Evolutionary conservation across 176 grass and related monocot species (phyloP).

Genomic region (Calamus simplicifolius): DNA sequence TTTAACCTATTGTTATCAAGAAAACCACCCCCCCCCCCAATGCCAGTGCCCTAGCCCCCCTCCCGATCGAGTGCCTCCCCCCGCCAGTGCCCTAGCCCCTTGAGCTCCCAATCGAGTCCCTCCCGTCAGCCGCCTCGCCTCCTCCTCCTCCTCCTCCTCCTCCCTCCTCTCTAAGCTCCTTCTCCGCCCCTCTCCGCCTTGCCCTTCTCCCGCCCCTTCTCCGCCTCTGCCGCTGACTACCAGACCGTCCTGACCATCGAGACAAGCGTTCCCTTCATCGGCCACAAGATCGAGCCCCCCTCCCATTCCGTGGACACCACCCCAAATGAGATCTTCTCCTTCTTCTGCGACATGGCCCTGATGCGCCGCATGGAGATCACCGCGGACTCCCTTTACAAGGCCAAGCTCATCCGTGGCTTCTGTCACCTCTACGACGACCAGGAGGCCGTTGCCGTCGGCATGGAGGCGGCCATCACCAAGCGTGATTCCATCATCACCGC

Average conservation of each 20-base stretch:
- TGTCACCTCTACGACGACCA: conserved; percentile 97
- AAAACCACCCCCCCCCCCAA: too few relatives aligned
- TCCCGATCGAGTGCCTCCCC: too few relatives aligned
- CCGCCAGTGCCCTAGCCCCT: too few relatives aligned
- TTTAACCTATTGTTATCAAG: too few relatives aligned
- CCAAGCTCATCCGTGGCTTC: conserved; percentile 93
- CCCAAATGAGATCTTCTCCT: conserved; percentile 28
- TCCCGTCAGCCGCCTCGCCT: too few relatives aligned
- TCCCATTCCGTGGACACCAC: conserved; percentile 27
- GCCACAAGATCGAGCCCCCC: conserved; percentile 46
- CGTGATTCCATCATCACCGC: conserved; percentile 70
- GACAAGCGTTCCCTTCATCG: conserved; percentile 54
- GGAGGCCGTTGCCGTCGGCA: conserved; percentile 69
- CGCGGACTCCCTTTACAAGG: conserved; percentile 93
- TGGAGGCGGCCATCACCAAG: conserved; percentile 65
- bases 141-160: too few relatives aligned
- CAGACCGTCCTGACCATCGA: conserved; percentile 38
- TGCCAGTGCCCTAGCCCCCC: too few relatives aligned
- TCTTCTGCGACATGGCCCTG: conserved; percentile 55
- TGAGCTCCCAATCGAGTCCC: too few relatives aligned
- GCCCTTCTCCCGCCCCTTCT: conserved; percentile 34
- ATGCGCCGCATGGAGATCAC: conserved; percentile 89
- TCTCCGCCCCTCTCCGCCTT: conserved; percentile 6
- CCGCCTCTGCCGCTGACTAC: conserved; percentile 27
- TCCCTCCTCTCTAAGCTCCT: too few relatives aligned